phyloP scores from a whole-genome alignment of 2,329 filamentous ascomycete species.

The Clonostachys chloroleuca region DNA sequence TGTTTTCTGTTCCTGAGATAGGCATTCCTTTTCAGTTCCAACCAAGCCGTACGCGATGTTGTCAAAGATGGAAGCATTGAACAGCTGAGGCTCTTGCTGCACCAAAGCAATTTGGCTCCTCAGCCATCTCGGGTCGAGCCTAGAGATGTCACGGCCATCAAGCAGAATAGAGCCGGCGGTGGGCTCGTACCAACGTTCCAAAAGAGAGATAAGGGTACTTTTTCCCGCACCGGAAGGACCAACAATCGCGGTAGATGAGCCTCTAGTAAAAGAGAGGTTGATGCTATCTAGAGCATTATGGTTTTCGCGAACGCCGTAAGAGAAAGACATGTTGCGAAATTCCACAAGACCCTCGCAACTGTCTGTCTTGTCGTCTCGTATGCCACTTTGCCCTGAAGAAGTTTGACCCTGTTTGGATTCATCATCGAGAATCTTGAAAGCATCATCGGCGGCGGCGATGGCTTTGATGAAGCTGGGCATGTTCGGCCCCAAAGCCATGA shows the following conservation, averaged over 20 bases:
- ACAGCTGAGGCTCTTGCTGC: constrained; percentile 89
- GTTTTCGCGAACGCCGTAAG: constrained; percentile 4
- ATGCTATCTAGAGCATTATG: constrained; percentile 35
- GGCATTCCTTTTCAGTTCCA: constrained; percentile 70
- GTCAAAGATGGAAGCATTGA: constrained; percentile 86
- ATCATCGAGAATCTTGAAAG: no score
- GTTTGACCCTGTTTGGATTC: no score
- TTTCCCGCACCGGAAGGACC: constrained; percentile 93
- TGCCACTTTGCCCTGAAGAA: no score
- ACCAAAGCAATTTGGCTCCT: constrained; percentile 81
- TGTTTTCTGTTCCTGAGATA: constrained; percentile 16
- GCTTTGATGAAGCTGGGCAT: no score
- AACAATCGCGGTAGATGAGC: constrained; percentile 64
- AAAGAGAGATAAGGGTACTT: constrained; percentile 83
- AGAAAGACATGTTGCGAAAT: constrained; percentile 4
- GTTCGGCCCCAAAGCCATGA: no score
- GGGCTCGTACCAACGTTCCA: constrained; percentile 94
- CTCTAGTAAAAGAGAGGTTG: constrained; percentile 5
- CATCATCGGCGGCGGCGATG: no score
- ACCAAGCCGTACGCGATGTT: constrained; percentile 71
- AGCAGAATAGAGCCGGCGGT: constrained; percentile 75
- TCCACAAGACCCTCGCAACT: not conserved
- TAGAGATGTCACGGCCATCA: constrained; percentile 79
- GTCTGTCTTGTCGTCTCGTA: not conserved
- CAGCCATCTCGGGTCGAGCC: constrained; percentile 81